phyloP scores from a whole-genome alignment of 768 basidiomycete genomes.

The Auricularia cornea region DNA sequence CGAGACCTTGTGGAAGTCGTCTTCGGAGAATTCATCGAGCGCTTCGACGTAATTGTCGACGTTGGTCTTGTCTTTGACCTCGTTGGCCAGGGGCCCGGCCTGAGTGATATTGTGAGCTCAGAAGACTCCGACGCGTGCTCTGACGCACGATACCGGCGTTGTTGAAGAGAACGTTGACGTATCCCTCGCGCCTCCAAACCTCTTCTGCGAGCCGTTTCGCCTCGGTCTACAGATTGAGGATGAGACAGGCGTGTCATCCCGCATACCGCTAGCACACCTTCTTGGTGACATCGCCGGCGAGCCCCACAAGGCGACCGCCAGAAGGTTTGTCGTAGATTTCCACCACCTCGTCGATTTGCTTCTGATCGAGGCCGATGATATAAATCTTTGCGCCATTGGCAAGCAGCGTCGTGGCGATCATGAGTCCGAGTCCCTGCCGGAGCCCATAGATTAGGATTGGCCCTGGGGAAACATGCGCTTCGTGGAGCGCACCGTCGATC shows the following conservation, averaged over 20 bases:
- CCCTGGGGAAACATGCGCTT: no score
- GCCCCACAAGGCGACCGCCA: not conserved
- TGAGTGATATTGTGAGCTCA: slow-evolving; percentile 18
- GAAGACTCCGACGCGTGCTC: no score
- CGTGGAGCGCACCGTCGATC: slow-evolving; percentile 28
- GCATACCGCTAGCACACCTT: slow-evolving; percentile 11
- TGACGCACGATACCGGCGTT: slow-evolving; percentile 31
- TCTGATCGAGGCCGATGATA: slow-evolving; percentile 36
- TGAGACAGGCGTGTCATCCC: no score
- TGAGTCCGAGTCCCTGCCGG: slow-evolving; percentile 39
- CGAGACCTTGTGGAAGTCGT: slow-evolving; percentile 29
- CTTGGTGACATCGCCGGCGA: slow-evolving; percentile 23
- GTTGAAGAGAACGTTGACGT: slow-evolving; percentile 41
- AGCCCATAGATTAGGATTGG: not conserved
- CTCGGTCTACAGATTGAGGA: slow-evolving; percentile 26
- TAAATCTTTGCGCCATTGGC: slow-evolving; percentile 44
- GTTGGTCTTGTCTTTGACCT: slow-evolving; percentile 12
- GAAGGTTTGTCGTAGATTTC: not conserved
- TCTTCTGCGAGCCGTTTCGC: slow-evolving; percentile 34
- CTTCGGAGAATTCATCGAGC: slow-evolving; percentile 30
- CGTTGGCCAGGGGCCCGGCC: not conserved
- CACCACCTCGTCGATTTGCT: slow-evolving; percentile 30
- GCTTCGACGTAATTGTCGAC: slow-evolving; percentile 32
- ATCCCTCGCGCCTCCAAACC: slow-evolving; percentile 28
- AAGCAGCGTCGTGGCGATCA: slow-evolving; percentile 39